Evolutionary conservation across 2,329 filamentous ascomycete species (phyloP).

Genomic region (Calcarisporium arbuscula): DNA sequence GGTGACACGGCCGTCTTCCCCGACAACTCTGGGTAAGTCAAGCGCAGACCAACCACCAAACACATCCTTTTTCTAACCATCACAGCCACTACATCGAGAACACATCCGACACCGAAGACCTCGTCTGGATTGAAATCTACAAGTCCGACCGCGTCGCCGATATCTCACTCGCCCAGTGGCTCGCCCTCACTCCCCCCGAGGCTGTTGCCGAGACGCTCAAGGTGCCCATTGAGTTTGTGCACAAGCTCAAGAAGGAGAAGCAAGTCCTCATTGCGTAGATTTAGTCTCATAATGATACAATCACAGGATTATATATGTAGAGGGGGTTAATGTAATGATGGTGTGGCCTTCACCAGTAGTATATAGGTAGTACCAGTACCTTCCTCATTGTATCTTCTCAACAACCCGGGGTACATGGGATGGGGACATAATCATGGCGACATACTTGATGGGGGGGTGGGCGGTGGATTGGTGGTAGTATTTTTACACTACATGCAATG

Average conservation of each 20-base stretch:
- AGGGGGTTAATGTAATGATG: no score
- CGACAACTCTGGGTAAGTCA: slow-evolving; percentile 49
- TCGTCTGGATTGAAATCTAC: slow-evolving; percentile 65
- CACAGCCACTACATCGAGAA: slow-evolving; percentile 63
- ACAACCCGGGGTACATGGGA: no score
- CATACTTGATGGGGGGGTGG: no score
- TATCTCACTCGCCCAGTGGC: slow-evolving; percentile 62
- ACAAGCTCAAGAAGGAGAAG: slow-evolving; percentile 57
- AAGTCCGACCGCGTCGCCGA: slow-evolving; percentile 61
- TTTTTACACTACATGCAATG: no score
- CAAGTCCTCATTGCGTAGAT: slow-evolving; percentile 41
- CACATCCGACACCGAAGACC: slow-evolving; percentile 53
- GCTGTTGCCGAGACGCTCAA: slow-evolving; percentile 56
- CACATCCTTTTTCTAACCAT: background rate
- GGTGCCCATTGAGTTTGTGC: slow-evolving; percentile 49
- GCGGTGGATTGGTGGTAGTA: no score
- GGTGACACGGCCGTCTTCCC: slow-evolving; percentile 66
- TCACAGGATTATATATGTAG: no score
- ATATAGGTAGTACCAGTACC: no score
- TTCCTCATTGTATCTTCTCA: no score
- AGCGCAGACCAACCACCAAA: background rate
- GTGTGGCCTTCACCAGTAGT: no score
- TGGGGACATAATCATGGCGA: no score
- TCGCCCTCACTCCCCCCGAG: slow-evolving; percentile 59
- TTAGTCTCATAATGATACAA: no score